Conservation (phyloP, 2,329 filamentous ascomycete species). For the Aspergillus awamori region DNA sequence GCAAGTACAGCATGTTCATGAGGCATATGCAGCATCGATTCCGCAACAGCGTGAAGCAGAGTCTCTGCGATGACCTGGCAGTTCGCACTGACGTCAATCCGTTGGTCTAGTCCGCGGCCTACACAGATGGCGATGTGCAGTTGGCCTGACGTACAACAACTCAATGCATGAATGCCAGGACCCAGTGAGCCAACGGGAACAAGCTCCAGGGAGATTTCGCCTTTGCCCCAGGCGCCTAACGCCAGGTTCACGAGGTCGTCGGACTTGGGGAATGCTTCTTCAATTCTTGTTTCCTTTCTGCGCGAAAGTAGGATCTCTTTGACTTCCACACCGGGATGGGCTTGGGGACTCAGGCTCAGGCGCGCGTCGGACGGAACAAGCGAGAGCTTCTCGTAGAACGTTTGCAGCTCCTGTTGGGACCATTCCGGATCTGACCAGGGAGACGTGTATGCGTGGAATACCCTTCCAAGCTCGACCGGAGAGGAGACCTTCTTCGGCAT, state of each 20-base stretch:
- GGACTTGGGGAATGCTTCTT: constrained; percentile 51
- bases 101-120: constrained; percentile 32
- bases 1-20: constrained; percentile 42
- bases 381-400: constrained; percentile 48
- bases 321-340: constrained; percentile 49
- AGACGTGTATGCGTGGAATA: constrained; percentile 50
- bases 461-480: constrained; percentile 35
- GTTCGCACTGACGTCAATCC: constrained; percentile 38
- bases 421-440: constrained; percentile 49
- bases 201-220: constrained; percentile 37
- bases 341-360: constrained; percentile 44
- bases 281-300: constrained; percentile 36
- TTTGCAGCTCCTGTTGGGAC: constrained; percentile 56
- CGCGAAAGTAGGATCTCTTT: constrained; percentile 46
- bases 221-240: constrained; percentile 37
- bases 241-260: constrained; percentile 38
- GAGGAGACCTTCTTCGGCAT: constrained; percentile 47
- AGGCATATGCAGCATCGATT: constrained; percentile 38
- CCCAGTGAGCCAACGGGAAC: constrained; percentile 37
- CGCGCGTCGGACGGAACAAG: constrained; percentile 48
- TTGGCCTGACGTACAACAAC: constrained; percentile 31
- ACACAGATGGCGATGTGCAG: constrained; percentile 38
- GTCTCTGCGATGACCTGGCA: constrained; percentile 45
- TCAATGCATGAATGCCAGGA: constrained; percentile 40
- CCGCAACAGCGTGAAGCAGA: constrained; percentile 41